Conservation (phyloP, 768 basidiomycete species). For the Tricholoma terreum region DNA sequence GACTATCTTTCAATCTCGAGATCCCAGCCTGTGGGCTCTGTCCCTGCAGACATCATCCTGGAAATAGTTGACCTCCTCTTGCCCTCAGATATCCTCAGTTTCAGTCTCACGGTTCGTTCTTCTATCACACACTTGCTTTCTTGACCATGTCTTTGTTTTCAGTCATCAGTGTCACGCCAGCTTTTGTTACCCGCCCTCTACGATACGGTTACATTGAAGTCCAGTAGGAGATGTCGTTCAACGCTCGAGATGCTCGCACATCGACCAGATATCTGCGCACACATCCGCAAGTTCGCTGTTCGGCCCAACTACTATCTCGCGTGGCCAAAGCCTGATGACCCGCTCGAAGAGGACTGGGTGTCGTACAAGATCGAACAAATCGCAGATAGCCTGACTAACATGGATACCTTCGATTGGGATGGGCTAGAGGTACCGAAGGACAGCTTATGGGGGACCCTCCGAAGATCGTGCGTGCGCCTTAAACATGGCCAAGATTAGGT, state of each 20-base stretch:
- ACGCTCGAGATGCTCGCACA: slow-evolving; percentile 35
- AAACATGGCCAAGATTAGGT: neutral
- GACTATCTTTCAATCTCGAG: slow-evolving; percentile 23
- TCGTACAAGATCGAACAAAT: slow-evolving; percentile 32
- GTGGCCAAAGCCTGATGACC: slow-evolving; percentile 44
- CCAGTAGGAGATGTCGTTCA: slow-evolving; percentile 35
- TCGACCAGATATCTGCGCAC: slow-evolving; percentile 34
- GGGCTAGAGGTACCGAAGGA: slow-evolving; percentile 45
- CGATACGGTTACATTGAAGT: slow-evolving; percentile 41
- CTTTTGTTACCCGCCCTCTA: slow-evolving; percentile 42
- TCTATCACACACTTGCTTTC: slow-evolving; percentile 7
- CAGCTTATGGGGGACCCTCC: slow-evolving; percentile 39
- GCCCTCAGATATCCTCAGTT: slow-evolving; percentile 37
- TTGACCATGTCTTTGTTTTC: neutral
- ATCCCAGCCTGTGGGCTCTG: slow-evolving; percentile 22
- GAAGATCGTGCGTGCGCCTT: slow-evolving; percentile 30
- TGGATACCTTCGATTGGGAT: slow-evolving; percentile 52
- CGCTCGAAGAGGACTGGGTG: slow-evolving; percentile 41
- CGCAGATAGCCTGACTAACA: slow-evolving; percentile 27
- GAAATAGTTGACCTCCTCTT: slow-evolving; percentile 36
- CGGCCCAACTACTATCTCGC: slow-evolving; percentile 52
- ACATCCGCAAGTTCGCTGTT: slow-evolving; percentile 42
- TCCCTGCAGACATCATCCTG: slow-evolving; percentile 38
- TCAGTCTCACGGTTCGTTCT: slow-evolving; percentile 40
- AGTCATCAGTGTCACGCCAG: slow-evolving; percentile 30